These are phyloP conservation scores for Beta lomatogona DNA, from an alignment of 179 eudicot genomes.

Conservation along the genomic window DNA sequence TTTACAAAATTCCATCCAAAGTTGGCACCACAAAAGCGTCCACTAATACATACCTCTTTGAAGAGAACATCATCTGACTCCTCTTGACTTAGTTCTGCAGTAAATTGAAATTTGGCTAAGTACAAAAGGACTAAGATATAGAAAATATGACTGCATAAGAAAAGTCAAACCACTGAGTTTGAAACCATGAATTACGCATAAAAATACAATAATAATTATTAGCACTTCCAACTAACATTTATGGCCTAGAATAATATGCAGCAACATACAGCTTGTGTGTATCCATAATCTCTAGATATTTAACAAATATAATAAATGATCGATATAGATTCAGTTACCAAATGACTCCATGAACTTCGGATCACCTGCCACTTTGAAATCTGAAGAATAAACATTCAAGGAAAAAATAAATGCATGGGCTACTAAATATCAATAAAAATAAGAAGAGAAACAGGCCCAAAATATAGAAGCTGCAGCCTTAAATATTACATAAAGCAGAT, in stretches of 20 bases:
- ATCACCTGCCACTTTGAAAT: slow-evolving; percentile 63
- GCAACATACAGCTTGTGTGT: slow-evolving; percentile 6
- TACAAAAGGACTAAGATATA: background rate
- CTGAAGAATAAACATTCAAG: slow-evolving; percentile 37
- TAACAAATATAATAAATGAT: background rate
- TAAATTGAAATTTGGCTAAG: slow-evolving; percentile 10
- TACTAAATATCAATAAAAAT: background rate
- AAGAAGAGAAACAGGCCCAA: background rate
- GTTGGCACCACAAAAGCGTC: background rate
- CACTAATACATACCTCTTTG: slow-evolving; percentile 62
- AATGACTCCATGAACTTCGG: slow-evolving; percentile 73
- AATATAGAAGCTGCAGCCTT: background rate
- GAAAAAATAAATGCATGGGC: slow-evolving; percentile 1
- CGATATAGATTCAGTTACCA: slow-evolving; percentile 50
- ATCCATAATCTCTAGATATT: slow-evolving; percentile 4
- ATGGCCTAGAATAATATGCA: background rate
- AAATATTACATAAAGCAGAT: background rate
- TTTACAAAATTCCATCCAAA: background rate
- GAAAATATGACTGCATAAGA: background rate
- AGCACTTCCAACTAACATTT: background rate
- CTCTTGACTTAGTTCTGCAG: slow-evolving; percentile 82
- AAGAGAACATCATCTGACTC: slow-evolving; percentile 89
- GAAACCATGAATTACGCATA: slow-evolving; percentile 11
- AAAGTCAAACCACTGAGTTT: background rate
- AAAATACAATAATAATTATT: background rate